These are phyloP conservation scores for Clonostachys rhizophaga DNA, from an alignment of 2,329 filamentous ascomycete species.

Conservation along the genomic window DNA sequence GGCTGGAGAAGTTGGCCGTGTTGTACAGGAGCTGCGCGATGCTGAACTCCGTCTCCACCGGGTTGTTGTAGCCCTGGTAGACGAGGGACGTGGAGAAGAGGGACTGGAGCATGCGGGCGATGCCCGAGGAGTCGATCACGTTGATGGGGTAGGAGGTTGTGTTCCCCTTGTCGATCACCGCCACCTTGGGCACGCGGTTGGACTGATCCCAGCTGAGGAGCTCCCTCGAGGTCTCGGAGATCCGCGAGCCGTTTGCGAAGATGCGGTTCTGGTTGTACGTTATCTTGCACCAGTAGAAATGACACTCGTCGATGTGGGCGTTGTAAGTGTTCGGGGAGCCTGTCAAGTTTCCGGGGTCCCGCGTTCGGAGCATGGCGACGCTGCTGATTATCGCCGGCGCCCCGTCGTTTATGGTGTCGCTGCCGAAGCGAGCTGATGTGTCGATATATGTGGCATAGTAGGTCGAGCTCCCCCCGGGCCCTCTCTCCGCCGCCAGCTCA, in stretches of 20 bases:
- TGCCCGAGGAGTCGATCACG: not conserved
- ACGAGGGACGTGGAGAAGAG: not conserved
- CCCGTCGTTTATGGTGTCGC: not conserved
- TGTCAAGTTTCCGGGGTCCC: no score
- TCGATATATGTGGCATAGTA: not conserved
- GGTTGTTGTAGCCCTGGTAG: not conserved
- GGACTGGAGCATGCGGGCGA: not conserved
- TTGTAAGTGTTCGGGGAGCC: no score
- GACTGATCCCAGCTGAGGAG: not conserved
- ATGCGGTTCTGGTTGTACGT: not conserved
- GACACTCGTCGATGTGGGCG: not conserved
- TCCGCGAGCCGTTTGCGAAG: not conserved
- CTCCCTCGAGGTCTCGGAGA: not conserved
- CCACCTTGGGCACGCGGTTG: not conserved
- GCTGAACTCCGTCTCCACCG: not conserved
- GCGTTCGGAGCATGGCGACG: no score
- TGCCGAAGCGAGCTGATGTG: not conserved
- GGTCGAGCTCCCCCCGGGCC: not conserved
- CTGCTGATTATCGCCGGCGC: no score
- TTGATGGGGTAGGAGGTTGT: not conserved
- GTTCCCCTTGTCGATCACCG: not conserved
- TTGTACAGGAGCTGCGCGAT: not conserved
- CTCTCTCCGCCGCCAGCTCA: not conserved
- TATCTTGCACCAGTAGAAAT: not conserved
- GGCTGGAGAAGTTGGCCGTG: not conserved